Conservation (phyloP, 1,284 basidiomycete species). For the Ceratorhiza oryzae-sativae region DNA sequence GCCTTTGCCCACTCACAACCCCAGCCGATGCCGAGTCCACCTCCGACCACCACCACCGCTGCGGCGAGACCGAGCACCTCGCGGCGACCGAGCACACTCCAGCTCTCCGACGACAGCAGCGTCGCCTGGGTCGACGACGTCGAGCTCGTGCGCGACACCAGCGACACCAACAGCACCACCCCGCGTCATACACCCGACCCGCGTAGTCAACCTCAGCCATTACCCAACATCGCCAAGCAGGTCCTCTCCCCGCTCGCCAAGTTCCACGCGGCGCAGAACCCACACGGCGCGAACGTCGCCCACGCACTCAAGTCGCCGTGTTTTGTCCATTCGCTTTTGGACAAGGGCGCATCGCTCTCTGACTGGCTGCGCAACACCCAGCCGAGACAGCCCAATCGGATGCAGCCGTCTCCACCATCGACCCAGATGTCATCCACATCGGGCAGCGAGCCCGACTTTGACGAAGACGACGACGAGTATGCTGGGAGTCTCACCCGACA, state of each 20-base stretch:
- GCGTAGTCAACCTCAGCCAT: not conserved
- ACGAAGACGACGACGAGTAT: conserved; percentile 70
- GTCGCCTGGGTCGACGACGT: conserved; percentile 16
- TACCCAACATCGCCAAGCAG: not conserved
- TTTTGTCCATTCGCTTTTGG: conserved; percentile 85
- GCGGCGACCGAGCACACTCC: conserved; percentile 21
- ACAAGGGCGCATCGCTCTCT: conserved; percentile 73
- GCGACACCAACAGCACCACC: not conserved
- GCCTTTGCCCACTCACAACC: not conserved
- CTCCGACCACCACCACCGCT: not conserved
- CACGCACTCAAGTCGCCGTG: conserved; percentile 60
- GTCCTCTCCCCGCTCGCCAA: conserved; percentile 20
- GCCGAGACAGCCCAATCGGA: conserved; percentile 3
- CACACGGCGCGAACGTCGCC: not conserved
- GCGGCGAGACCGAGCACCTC: not conserved
- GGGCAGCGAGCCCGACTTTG: conserved; percentile 50
- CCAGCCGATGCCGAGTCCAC: not conserved
- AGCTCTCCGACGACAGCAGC: conserved; percentile 10
- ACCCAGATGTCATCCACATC: conserved; percentile 26
- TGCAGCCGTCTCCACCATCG: conserved; percentile 28
- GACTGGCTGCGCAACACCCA: conserved; percentile 62
- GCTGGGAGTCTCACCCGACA: conserved; percentile 85
- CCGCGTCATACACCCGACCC: conserved; percentile 17
- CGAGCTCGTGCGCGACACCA: conserved; percentile 15
- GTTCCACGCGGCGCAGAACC: conserved; percentile 3